phyloP scores from a whole-genome alignment of 805 yeast genomes.

The Myxozyma vanderwaltii region DNA sequence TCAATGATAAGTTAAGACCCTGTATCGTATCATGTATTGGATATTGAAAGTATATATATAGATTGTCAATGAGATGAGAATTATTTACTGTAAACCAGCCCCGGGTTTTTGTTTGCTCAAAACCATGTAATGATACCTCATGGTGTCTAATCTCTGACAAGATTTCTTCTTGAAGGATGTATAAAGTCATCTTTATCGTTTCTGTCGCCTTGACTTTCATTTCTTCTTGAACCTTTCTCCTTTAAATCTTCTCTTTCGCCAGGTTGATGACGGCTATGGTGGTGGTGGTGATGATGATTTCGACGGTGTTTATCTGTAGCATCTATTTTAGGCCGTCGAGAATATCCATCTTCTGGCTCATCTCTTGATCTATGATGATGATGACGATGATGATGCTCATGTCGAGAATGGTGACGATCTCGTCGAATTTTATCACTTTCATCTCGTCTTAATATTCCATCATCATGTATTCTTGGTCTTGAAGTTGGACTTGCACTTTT shows the following conservation, averaged over 20 bases:
- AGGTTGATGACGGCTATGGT: not conserved
- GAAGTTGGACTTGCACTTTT: not conserved
- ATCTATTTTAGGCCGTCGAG: not conserved
- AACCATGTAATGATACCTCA: not conserved
- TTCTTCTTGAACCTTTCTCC: not conserved
- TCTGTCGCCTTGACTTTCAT: not conserved
- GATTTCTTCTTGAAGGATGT: constrained; percentile 10
- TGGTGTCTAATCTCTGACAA: constrained; percentile 5
- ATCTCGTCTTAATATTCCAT: not conserved
- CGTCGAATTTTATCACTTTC: not conserved
- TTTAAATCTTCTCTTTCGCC: not conserved
- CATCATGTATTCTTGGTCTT: not conserved
- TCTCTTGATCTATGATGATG: not conserved
- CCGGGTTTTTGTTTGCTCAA: not conserved
- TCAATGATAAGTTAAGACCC: too few species aligned
- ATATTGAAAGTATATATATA: too few species aligned
- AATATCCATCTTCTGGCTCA: not conserved
- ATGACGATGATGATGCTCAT: not conserved
- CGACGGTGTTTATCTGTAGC: not conserved
- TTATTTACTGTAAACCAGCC: too few species aligned
- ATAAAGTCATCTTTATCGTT: not conserved
- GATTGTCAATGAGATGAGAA: too few species aligned
- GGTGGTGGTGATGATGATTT: too few species aligned
- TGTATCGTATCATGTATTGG: too few species aligned
- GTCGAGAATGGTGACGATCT: not conserved